Conservation (phyloP, 129 eudicot species). For the Tanacetum coccineum region DNA sequence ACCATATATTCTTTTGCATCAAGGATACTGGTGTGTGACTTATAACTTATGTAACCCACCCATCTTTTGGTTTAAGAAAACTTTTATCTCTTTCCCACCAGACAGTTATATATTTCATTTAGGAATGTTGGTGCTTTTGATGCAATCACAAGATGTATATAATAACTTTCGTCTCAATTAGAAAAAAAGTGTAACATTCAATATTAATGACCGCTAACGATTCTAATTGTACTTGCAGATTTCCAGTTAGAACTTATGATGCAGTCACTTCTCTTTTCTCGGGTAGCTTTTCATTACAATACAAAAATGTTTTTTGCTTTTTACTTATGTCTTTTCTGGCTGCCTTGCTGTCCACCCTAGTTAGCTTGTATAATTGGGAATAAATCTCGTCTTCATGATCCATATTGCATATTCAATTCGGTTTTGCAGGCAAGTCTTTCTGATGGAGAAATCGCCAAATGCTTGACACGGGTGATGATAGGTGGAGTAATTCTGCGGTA, state of each 20-base stretch:
- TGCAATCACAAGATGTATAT: constrained; percentile 5
- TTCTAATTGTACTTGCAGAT: constrained; percentile 53
- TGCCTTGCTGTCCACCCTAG: constrained; percentile 9
- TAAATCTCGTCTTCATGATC: constrained; percentile 1
- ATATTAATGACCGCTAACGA: constrained; percentile 20
- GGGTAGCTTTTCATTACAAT: constrained; percentile 46
- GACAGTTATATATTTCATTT: background rate
- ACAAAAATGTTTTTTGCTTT: background rate
- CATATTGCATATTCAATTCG: constrained; percentile 14
- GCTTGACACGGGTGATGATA: constrained; percentile 66
- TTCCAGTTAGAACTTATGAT: constrained; percentile 92
- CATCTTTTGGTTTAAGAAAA: constrained; percentile 12
- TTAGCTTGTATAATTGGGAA: too few species aligned
- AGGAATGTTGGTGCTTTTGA: constrained; percentile 17
- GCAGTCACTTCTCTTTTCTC: constrained; percentile 90
- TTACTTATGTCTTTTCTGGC: constrained; percentile 1
- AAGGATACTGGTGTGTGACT: constrained; percentile 75
- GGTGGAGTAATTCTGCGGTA: constrained; percentile 90
- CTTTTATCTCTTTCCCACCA: background rate
- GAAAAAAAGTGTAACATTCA: background rate
- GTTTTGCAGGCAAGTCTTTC: constrained; percentile 75
- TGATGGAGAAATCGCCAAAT: constrained; percentile 79
- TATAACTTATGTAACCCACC: constrained; percentile 3
- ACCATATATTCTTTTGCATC: constrained; percentile 86
- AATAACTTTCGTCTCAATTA: background rate